Evolutionary conservation across 352 stramenopile genomes (phyloP).

Genomic region (Thalassiosira hispida): DNA sequence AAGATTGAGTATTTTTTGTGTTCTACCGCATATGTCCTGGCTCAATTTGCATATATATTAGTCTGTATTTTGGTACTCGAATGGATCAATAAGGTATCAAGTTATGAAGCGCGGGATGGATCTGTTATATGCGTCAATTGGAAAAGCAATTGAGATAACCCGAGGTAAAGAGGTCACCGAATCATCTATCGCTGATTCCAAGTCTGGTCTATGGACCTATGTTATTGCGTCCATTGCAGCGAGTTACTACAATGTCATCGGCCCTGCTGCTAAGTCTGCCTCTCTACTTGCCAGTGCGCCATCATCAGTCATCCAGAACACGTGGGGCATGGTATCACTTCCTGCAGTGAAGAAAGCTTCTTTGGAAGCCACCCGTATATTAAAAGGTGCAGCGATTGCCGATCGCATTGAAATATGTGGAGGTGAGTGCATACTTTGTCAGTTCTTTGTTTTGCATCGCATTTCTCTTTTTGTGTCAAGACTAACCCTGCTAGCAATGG

Average conservation of each 20-base stretch:
- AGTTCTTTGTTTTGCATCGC: neutral
- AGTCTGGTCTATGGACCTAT: constrained; percentile 54
- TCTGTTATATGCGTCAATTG: constrained; percentile 80
- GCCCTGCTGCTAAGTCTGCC: constrained; percentile 51
- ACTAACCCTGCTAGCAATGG: neutral
- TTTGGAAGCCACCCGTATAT: constrained; percentile 68
- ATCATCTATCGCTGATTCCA: constrained; percentile 30
- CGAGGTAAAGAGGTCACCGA: constrained; percentile 32
- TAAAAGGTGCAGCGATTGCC: constrained; percentile 78
- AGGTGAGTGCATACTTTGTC: neutral
- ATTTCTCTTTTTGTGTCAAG: neutral
- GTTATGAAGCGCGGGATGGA: constrained; percentile 82
- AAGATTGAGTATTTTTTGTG: constrained; percentile 4
- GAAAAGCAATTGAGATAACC: constrained; percentile 69
- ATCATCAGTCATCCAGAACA: constrained; percentile 70
- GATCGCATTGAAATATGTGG: constrained; percentile 70
- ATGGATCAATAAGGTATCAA: constrained; percentile 75
- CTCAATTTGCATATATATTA: constrained; percentile 2
- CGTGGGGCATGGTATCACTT: constrained; percentile 82
- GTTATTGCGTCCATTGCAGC: constrained; percentile 67
- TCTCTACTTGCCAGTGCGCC: constrained; percentile 51
- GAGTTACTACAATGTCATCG: constrained; percentile 77
- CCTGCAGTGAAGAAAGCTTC: constrained; percentile 75
- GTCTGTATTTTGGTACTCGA: constrained; percentile 73
- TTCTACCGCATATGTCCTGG: neutral